Base-by-base conservation (phyloP, 495 filamentous ascomycete species). In the Penicillium angulare region DNA sequence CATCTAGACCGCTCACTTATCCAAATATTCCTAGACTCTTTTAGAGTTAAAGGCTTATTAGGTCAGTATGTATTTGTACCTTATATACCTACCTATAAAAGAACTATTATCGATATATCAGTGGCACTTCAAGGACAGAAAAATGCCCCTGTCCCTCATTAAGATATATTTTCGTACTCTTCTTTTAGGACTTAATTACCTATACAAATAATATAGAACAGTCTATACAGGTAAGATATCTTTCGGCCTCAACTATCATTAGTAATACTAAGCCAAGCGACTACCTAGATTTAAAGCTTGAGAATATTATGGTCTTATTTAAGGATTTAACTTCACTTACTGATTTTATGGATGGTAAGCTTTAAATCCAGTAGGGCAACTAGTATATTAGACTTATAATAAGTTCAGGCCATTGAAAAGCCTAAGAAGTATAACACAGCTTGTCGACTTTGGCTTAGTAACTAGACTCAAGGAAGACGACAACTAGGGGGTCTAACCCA, bases 381-480 rank as follows among this genome's bases (percentile, higher is more conserved):
- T 56, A 42, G 62, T 75, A 2, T 75, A 76, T 64, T 64, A 56
- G 36, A 71, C 55, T 26, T 67, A 58, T 52, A 72, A 71, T 58
- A 56, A 75, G 47, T 72, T 76, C 51, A 71, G 73, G 20, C 63
- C 56, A 53, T 56, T 74, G 7, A 66, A 65, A 63, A 58, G 49
- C 49, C 53, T 57, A 18, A 59, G 50, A 47, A 71, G 61, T 54
- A 57, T 69, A 55, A 67, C 64, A 59, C 89, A 92, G 74, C 88
- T 95, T 59, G 89, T 88, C 67, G 89, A 95, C 73, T 95, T 93
- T 68, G 89, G 89, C 46, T 73, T 92, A 10, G 88, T 89, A n/a
- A 84, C 88, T 63, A 88, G 86, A 52, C 65, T 71, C 40, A 45
- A 71, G 45, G 59, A 61, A 58, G 57, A 65, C 17, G 60, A 66